Conservation (phyloP, 257 asterid species). For the Handroanthus guayacan region DNA sequence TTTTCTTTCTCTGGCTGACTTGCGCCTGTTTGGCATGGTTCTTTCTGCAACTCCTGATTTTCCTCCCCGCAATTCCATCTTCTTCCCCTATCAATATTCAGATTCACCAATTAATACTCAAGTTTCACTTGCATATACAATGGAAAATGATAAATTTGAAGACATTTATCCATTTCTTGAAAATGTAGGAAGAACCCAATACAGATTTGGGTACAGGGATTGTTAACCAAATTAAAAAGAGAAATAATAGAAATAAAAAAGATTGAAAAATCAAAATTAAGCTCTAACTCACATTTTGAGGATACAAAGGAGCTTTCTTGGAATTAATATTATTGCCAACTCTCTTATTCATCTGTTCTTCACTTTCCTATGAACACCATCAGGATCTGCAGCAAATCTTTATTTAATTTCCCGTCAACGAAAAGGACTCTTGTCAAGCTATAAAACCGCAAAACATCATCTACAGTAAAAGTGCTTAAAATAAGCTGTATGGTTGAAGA, state of each 20-base stretch:
- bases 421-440: constrained; percentile 11
- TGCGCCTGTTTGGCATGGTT: constrained; percentile 45
- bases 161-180: constrained; percentile 32
- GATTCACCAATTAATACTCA: constrained; percentile 12
- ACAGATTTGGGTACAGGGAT: constrained; percentile 28
- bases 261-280: not conserved
- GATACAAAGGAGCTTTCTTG: constrained; percentile 56
- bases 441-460: constrained; percentile 34
- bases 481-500: constrained; percentile 8
- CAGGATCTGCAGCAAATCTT: constrained; percentile 35
- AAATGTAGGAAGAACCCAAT: constrained; percentile 30
- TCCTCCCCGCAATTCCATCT: constrained; percentile 55
- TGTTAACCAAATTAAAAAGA: not conserved
- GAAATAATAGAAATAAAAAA: not conserved
- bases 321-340: constrained; percentile 34
- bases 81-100: constrained; percentile 61
- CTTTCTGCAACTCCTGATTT: constrained; percentile 48
- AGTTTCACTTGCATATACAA: not conserved
- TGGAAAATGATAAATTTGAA: not conserved
- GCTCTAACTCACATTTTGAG: constrained; percentile 55
- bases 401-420: constrained; percentile 10
- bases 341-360: constrained; percentile 48
- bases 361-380: constrained; percentile 27
- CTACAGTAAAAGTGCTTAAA: constrained; percentile 23
- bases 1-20: constrained; percentile 67